Conservation (phyloP, 495 filamentous ascomycete genomes). For the Geopyxis carbonaria region DNA sequence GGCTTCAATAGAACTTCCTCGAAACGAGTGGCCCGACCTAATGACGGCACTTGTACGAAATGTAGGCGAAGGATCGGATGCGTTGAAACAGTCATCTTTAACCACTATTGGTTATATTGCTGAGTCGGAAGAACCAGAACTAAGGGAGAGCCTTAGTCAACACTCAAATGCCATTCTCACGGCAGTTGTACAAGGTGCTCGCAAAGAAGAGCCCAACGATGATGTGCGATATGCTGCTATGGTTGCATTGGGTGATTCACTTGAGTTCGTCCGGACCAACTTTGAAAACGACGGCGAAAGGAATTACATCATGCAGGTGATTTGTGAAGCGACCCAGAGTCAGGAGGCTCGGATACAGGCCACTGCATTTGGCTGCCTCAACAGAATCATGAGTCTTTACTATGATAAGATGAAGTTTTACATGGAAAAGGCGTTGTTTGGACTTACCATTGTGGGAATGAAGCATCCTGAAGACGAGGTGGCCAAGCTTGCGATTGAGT, state of each 20-base stretch:
- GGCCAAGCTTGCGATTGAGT: constrained; percentile 91
- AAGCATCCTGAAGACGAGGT: constrained; percentile 95
- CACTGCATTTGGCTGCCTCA: constrained; percentile 87
- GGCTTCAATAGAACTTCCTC: constrained; percentile 83
- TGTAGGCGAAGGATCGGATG: constrained; percentile 66
- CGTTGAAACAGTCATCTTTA: constrained; percentile 84
- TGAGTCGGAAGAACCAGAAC: constrained; percentile 77
- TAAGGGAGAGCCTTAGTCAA: constrained; percentile 58
- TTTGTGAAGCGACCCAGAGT: constrained; percentile 95
- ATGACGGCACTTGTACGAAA: constrained; percentile 78
- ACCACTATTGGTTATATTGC: constrained; percentile 94
- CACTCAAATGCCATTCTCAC: constrained; percentile 97
- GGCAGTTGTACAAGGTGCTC: constrained; percentile 88
- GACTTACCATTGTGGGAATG: constrained; percentile 97
- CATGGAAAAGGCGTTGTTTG: constrained; percentile 99
- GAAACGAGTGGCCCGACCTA: constrained; percentile 87
- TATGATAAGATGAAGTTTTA: constrained; percentile 99
- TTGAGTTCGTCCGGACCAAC: constrained; percentile 93
- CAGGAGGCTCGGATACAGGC: constrained; percentile 78
- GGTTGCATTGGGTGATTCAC: constrained; percentile 83
- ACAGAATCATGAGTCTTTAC: constrained; percentile 94
- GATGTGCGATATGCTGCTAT: constrained; percentile 88
- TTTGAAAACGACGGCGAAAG: constrained; percentile 98
- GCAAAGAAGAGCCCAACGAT: constrained; percentile 79
- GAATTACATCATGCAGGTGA: constrained; percentile 99